phyloP scores from a whole-genome alignment of 208 protist genomes.

The Endotrypanum monterogeii region DNA sequence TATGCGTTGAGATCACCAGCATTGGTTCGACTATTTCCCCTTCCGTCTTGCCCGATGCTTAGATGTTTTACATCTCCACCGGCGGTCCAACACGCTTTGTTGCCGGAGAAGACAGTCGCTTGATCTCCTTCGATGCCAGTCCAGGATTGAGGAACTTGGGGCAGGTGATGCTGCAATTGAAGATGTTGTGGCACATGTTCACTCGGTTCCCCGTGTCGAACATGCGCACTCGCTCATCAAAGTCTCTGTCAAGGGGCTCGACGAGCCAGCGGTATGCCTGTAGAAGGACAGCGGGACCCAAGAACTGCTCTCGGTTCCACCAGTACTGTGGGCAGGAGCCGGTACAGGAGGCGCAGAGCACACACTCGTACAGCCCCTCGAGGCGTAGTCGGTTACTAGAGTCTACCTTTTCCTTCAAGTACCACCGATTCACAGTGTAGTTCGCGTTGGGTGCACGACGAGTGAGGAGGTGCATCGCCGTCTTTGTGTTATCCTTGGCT shows the following conservation, averaged over 20 bases:
- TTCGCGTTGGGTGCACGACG: constrained; percentile 41
- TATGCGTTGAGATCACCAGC: not conserved
- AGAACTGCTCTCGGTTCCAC: constrained; percentile 92
- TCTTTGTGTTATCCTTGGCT: constrained; percentile 89
- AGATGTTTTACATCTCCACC: constrained; percentile 34
- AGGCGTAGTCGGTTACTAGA: constrained; percentile 76
- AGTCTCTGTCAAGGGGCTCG: constrained; percentile 88
- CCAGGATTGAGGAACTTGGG: constrained; percentile 92
- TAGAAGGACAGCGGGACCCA: constrained; percentile 88
- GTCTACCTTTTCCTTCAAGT: constrained; percentile 91
- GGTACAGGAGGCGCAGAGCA: constrained; percentile 90
- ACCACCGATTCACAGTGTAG: constrained; percentile 84
- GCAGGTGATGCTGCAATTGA: constrained; percentile 91
- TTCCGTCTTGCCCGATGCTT: constrained; percentile 15
- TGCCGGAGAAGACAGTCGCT: constrained; percentile 71
- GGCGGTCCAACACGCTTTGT: constrained; percentile 55
- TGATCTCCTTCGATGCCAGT: constrained; percentile 88
- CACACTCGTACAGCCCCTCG: constrained; percentile 91
- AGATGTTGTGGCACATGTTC: constrained; percentile 94
- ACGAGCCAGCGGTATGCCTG: constrained; percentile 91
- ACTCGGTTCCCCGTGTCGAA: constrained; percentile 85
- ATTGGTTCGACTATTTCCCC: not conserved
- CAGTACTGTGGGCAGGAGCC: constrained; percentile 90
- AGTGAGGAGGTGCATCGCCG: constrained; percentile 76
- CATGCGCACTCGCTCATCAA: constrained; percentile 82